Evolutionary conservation across 768 basidiomycete species (phyloP).

Genomic region (Leccinum pellstonianum): DNA sequence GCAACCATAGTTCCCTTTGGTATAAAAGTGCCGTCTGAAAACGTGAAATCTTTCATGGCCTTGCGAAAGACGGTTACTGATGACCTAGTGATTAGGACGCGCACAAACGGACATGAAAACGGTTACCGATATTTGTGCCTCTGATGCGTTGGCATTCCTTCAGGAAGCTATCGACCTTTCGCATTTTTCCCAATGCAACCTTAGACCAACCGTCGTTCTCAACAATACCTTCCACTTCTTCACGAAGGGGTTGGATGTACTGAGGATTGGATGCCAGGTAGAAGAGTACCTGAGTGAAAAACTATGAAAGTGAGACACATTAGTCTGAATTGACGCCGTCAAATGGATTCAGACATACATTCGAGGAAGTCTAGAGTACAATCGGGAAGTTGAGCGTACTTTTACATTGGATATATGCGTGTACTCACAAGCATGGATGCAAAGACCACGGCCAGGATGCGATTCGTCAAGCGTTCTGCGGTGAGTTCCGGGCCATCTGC

Average conservation of each 20-base stretch:
- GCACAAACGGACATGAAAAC: slow-evolving; percentile 13
- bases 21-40: slow-evolving; percentile 40
- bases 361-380: slow-evolving; percentile 19
- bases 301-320: slow-evolving; percentile 15
- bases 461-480: slow-evolving; percentile 20
- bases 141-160: not conserved
- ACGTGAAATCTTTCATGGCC: slow-evolving; percentile 32
- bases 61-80: slow-evolving; percentile 15
- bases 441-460: slow-evolving; percentile 15
- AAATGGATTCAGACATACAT: slow-evolving; percentile 6
- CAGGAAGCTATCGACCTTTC: slow-evolving; percentile 40
- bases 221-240: not conserved
- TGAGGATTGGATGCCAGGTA: not conserved
- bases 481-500: slow-evolving; percentile 21
- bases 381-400: not conserved
- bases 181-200: slow-evolving; percentile 28
- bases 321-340: not conserved
- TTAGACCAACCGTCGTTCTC: not conserved
- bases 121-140: slow-evolving; percentile 22
- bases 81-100: not conserved
- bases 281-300: slow-evolving; percentile 21
- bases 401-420: not conserved
- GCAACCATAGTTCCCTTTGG: slow-evolving; percentile 34
- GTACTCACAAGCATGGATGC: slow-evolving; percentile 26
- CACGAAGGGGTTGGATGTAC: not conserved